These are phyloP conservation scores for Wickerhamiella bombiphila DNA, from an alignment of 805 yeast species.

Conservation along the genomic window DNA sequence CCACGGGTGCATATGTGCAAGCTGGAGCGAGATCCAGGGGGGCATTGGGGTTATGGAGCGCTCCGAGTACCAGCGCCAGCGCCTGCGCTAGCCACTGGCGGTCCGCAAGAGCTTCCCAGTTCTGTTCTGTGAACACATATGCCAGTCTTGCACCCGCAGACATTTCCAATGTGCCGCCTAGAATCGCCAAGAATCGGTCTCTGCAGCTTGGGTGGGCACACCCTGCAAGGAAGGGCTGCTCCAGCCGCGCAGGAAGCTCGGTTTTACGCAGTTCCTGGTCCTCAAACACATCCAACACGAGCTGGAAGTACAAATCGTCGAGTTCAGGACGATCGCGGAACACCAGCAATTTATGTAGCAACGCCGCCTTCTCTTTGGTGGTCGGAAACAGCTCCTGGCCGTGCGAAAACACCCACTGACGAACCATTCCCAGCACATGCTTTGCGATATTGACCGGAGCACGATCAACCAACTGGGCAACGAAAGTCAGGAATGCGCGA, in stretches of 20 bases:
- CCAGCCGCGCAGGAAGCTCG: constrained; percentile 87
- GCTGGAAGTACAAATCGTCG: constrained; percentile 67
- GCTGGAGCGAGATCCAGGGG: constrained; percentile 28
- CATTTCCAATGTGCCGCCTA: constrained; percentile 62
- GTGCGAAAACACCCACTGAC: constrained; percentile 79
- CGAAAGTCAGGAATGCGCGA: constrained; percentile 65
- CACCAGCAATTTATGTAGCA: constrained; percentile 81
- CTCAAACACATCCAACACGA: constrained; percentile 76
- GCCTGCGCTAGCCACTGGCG: constrained; percentile 94
- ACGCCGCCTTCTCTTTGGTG: constrained; percentile 88
- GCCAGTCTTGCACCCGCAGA: constrained; percentile 66
- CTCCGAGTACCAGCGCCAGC: constrained; percentile 65
- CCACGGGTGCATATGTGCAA: constrained; percentile 22
- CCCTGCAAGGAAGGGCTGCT: constrained; percentile 90
- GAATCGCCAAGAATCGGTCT: constrained; percentile 59
- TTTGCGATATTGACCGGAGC: constrained; percentile 66
- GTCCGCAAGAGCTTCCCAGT: constrained; percentile 91
- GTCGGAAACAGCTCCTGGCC: constrained; percentile 74
- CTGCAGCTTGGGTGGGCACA: constrained; percentile 46
- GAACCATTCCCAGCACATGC: constrained; percentile 62
- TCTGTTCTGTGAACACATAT: constrained; percentile 86
- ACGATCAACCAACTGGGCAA: constrained; percentile 83
- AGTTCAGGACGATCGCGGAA: constrained; percentile 57
- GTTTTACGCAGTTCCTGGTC: constrained; percentile 64
- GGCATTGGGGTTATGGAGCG: constrained; percentile 43